phyloP scores from a whole-genome alignment of 306 rosid genomes.

The Sicyos baderoa region DNA sequence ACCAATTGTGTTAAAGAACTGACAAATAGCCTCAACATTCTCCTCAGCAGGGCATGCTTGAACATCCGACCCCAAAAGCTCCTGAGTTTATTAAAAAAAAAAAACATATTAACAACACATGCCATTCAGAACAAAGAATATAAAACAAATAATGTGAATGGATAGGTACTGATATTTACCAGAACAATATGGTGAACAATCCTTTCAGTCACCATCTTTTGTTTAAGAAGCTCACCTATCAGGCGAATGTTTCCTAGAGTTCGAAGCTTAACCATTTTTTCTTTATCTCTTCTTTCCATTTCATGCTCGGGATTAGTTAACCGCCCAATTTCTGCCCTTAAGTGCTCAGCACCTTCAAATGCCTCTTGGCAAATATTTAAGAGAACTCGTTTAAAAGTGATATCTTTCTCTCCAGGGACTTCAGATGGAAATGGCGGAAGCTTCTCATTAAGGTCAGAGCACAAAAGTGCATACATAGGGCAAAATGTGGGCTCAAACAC shows the following conservation, averaged over 20 bases:
- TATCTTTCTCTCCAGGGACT: constrained; percentile 29
- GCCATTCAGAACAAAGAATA: background rate
- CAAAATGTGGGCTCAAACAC: constrained; percentile 41
- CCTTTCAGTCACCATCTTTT: constrained; percentile 37
- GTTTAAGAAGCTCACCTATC: constrained; percentile 38
- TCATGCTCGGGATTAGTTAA: constrained; percentile 35
- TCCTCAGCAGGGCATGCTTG: constrained; percentile 33
- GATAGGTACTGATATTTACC: constrained; percentile 21
- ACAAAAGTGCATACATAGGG: constrained; percentile 39
- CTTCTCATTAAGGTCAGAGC: constrained; percentile 34
- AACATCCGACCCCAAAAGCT: constrained; percentile 31
- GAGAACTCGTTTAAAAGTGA: constrained; percentile 33
- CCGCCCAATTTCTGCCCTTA: constrained; percentile 34
- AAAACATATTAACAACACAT: constrained; percentile 11
- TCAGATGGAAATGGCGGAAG: constrained; percentile 33
- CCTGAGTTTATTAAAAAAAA: constrained; percentile 13
- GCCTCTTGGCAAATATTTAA: constrained; percentile 37
- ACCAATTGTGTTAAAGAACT: constrained; percentile 76
- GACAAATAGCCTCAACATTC: constrained; percentile 50
- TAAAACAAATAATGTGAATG: background rate
- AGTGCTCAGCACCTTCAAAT: constrained; percentile 35
- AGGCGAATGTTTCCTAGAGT: constrained; percentile 40
- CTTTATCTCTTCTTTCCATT: constrained; percentile 35
- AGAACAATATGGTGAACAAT: constrained; percentile 40
- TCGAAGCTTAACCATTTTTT: constrained; percentile 32